Conservation (phyloP, 2,329 filamentous ascomycete species). For the Colletotrichum aenigma region DNA sequence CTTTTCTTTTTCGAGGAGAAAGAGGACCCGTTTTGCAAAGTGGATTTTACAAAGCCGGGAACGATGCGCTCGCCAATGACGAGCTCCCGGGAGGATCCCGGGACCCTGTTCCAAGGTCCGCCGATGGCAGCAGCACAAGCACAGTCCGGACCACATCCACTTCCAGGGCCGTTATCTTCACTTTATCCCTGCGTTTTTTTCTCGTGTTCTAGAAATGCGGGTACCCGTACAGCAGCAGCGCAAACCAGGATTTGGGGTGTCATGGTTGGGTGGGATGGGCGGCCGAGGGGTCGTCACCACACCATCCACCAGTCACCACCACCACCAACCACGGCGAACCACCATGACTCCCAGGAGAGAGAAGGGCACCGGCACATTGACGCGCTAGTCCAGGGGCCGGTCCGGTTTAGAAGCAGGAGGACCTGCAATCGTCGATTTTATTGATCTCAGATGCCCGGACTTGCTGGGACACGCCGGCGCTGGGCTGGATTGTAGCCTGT, state of each 20-base stretch:
- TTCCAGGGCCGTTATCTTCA: constrained; percentile 12
- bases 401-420: constrained; percentile 17
- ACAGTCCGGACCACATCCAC: not conserved
- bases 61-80: constrained; percentile 2
- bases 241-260: not conserved
- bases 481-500: not conserved
- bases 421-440: constrained; percentile 11
- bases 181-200: constrained; percentile 12
- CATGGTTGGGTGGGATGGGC: not conserved
- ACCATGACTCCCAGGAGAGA: not conserved
- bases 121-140: not conserved
- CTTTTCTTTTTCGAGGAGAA: not conserved
- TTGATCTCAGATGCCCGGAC: constrained; percentile 4
- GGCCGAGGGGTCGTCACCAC: not conserved
- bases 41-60: not conserved
- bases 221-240: not conserved
- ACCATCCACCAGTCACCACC: not conserved
- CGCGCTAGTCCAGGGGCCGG: constrained; percentile 16
- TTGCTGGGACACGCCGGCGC: not conserved
- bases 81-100: not conserved
- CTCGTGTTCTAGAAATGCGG: constrained; percentile 20
- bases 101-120: not conserved
- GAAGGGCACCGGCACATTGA: constrained; percentile 11
- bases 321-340: not conserved
- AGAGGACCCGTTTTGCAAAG: not conserved